phyloP scores from a whole-genome alignment of 2,329 filamentous ascomycete genomes.

The Claviceps sp. region DNA sequence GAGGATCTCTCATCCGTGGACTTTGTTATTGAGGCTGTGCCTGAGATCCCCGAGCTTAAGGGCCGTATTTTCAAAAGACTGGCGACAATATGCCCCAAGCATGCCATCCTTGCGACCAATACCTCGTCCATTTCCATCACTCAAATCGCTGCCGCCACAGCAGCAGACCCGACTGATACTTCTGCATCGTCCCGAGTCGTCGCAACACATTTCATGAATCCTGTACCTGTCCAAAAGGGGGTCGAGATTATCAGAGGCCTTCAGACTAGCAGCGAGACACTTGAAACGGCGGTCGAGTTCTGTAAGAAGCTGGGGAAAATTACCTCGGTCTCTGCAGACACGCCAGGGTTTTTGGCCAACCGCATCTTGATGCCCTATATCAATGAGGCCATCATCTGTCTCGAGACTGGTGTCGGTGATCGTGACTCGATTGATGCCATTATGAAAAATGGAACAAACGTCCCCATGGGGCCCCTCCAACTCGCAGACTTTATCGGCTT shows the following conservation, averaged over 20 bases:
- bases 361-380: conserved; percentile 98
- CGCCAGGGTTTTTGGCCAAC: conserved; percentile 90
- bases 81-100: conserved; percentile 65
- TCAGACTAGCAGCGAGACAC: conserved; percentile 72
- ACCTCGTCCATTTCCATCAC: conserved; percentile 98
- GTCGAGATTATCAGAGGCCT: conserved; percentile 95
- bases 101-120: conserved; percentile 90
- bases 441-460: conserved; percentile 98
- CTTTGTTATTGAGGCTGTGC: conserved; percentile 95
- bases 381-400: conserved; percentile 91
- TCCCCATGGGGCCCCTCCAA: conserved; percentile 91
- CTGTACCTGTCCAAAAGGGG: conserved; percentile 89
- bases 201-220: conserved; percentile 99
- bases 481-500: conserved; percentile 95
- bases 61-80: conserved; percentile 74
- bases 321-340: conserved; percentile 72
- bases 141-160: conserved; percentile 80
- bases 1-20: conserved; percentile 72
- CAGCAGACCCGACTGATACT: conserved; percentile 62
- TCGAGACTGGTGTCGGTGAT: conserved; percentile 82
- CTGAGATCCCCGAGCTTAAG: conserved; percentile 82
- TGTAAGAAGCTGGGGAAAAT: conserved; percentile 91
- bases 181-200: conserved; percentile 77
- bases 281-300: conserved; percentile 72
- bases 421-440: conserved; percentile 91